Evolutionary conservation across 257 asterid genomes (phyloP), one percentile per base, ranked within the genome.

Genomic region (Solanum sparsipilum): DNA sequence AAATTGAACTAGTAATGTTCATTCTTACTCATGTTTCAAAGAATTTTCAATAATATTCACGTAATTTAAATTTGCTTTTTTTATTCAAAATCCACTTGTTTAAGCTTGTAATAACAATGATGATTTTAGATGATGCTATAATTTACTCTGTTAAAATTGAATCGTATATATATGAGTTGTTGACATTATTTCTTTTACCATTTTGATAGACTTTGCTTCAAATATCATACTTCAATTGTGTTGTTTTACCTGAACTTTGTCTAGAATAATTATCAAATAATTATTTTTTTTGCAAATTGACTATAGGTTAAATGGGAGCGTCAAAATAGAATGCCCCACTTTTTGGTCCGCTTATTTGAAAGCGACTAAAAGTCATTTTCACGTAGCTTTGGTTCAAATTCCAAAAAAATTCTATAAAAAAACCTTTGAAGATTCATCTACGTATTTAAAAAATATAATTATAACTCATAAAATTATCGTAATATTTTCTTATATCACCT

Each of bases 371-470:
- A 9, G 7, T 63, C 31, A 63, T 9, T 63, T 63, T 60, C 29
- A 4, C 2, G 3, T 12, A 23, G 27, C 6, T 63, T 23, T 63
- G 29, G 7, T 63, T n/a, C 8, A 63, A 63, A 63, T 10, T 63
- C 0, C 31, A 63, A 63, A n/a, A 63, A 1, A 63, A n/a, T n/a
- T 63, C 6, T 63, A 58, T 8, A 21, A 58, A 58, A 7, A 7
- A 21, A 3, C 21, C 6, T n/a, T 58, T 8, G 6, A 21, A 58
- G 27, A 58, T 21, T 63, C 15, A 63, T 9, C 16, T 10, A 63
- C 1, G 31, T 11, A n/a, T 63, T n/a, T n/a, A 63, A 3, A 0
- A 21, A 9, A 5, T 4, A 2, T n/a, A 63, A 63, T 2, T 1
- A 23, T 60, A 0, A n/a, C 31, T n/a, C 32, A n/a, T 65, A n/a